Evolutionary conservation across 768 basidiomycete genomes (phyloP).

Genomic region (Mycena galopus): DNA sequence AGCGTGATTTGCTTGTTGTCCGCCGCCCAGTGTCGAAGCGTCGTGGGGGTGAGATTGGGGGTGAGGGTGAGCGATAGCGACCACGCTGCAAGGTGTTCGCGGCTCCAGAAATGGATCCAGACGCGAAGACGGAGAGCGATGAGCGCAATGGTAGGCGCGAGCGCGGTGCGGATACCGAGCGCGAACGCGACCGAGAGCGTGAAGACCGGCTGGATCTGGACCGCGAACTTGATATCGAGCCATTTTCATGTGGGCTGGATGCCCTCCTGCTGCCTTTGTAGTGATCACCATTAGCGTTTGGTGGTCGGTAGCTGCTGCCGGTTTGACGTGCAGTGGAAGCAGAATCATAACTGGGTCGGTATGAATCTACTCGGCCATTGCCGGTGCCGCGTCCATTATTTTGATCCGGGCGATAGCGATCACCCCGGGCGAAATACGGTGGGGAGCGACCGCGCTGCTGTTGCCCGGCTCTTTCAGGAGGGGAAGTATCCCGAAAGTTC

Average conservation of each 20-base stretch:
- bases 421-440: constrained; percentile 46
- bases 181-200: constrained; percentile 21
- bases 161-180: constrained; percentile 44
- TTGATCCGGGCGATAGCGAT: constrained; percentile 66
- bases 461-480: constrained; percentile 54
- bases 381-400: constrained; percentile 50
- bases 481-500: constrained; percentile 49
- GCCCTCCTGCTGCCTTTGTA: constrained; percentile 11
- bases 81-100: not conserved
- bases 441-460: constrained; percentile 48
- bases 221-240: constrained; percentile 27
- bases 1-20: constrained; percentile 20
- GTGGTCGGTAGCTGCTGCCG: constrained; percentile 14
- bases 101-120: constrained; percentile 28
- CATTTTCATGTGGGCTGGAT: constrained; percentile 18
- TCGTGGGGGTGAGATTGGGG: too few relatives aligned
- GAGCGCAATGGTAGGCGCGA: too few relatives aligned
- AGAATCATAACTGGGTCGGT: constrained; percentile 61
- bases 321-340: constrained; percentile 24
- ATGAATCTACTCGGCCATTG: constrained; percentile 59
- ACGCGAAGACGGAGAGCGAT: too few relatives aligned
- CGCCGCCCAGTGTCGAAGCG: constrained; percentile 33
- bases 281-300: not conserved
- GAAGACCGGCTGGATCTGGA: constrained; percentile 26
- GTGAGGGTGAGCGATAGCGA: too few relatives aligned